Evolutionary conservation across 352 stramenopile genomes (phyloP).

Genomic region (Plasmopara muralis): DNA sequence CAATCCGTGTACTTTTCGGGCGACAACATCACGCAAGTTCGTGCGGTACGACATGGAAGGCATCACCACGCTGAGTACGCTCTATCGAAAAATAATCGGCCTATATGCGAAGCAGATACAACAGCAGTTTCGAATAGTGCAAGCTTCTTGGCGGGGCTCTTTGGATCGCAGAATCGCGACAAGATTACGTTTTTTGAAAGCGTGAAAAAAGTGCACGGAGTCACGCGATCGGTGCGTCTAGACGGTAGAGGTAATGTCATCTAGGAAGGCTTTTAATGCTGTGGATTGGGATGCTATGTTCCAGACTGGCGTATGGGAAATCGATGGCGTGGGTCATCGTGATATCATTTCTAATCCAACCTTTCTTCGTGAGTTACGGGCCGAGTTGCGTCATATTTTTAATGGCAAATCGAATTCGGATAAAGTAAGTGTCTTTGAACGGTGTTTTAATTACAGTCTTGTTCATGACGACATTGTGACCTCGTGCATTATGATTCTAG

Average conservation of each 20-base stretch:
- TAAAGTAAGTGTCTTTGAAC: conserved; percentile 28
- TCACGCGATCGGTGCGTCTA: conserved; percentile 26
- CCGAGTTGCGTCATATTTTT: conserved; percentile 67
- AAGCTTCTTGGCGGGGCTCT: conserved; percentile 63
- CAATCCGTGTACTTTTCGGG: conserved; percentile 69
- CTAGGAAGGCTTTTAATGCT: neutral
- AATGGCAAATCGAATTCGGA: conserved; percentile 39
- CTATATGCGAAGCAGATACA: conserved; percentile 29
- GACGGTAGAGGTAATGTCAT: neutral
- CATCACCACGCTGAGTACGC: conserved; percentile 60
- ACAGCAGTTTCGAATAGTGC: conserved; percentile 9
- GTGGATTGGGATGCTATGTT: conserved; percentile 2
- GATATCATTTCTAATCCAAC: conserved; percentile 65
- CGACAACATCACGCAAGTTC: conserved; percentile 44
- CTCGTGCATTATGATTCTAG: conserved; percentile 14
- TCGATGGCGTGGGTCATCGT: conserved; percentile 60
- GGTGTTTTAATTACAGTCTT: neutral
- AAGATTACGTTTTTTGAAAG: conserved; percentile 76
- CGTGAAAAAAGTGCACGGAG: conserved; percentile 25
- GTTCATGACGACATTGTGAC: neutral
- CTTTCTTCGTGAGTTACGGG: conserved; percentile 69
- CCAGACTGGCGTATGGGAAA: conserved; percentile 77
- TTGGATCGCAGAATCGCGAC: conserved; percentile 39
- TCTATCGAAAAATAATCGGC: conserved; percentile 30
- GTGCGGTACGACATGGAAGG: conserved; percentile 32